Evolutionary conservation across 2,329 filamentous ascomycete species (phyloP).

Genomic region (Huntiella abstrusa): DNA sequence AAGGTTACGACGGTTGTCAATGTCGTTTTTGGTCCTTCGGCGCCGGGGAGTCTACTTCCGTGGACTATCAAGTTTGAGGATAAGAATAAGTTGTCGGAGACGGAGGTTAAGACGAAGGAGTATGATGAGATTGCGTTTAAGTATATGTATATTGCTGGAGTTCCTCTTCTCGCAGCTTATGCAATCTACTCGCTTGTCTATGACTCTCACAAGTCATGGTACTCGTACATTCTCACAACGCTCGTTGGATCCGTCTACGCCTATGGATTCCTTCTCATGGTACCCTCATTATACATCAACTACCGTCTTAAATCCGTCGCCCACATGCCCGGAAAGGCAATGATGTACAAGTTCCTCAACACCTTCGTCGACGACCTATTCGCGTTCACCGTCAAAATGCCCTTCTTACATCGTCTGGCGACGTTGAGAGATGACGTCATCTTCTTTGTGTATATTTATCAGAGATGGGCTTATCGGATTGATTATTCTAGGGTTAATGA

Average conservation of each 20-base stretch:
- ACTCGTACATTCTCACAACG: conserved; percentile 86
- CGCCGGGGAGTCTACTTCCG: conserved; percentile 52
- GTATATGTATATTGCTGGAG: conserved; percentile 84
- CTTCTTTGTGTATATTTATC: conserved; percentile 95
- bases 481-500: conserved; percentile 91
- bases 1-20: conserved; percentile 94
- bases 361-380: conserved; percentile 98
- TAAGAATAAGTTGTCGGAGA: conserved; percentile 88
- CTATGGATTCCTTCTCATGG: conserved; percentile 99
- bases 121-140: conserved; percentile 96
- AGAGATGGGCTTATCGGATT: conserved; percentile 78
- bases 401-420: conserved; percentile 73
- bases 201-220: conserved; percentile 94
- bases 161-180: conserved; percentile 76
- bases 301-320: conserved; percentile 90
- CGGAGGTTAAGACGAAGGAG: conserved; percentile 94
- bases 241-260: conserved; percentile 93
- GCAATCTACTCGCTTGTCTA: conserved; percentile 82
- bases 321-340: conserved; percentile 89
- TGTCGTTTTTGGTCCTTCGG: conserved; percentile 55
- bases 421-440: conserved; percentile 91
- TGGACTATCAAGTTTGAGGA: conserved; percentile 79
- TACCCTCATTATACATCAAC: conserved; percentile 94
- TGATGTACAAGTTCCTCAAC: conserved; percentile 97
- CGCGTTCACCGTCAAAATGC: conserved; percentile 99